These are phyloP conservation scores for Penicillium sp. DNA, from an alignment of 2,329 filamentous ascomycete species.

Conservation along the genomic window DNA sequence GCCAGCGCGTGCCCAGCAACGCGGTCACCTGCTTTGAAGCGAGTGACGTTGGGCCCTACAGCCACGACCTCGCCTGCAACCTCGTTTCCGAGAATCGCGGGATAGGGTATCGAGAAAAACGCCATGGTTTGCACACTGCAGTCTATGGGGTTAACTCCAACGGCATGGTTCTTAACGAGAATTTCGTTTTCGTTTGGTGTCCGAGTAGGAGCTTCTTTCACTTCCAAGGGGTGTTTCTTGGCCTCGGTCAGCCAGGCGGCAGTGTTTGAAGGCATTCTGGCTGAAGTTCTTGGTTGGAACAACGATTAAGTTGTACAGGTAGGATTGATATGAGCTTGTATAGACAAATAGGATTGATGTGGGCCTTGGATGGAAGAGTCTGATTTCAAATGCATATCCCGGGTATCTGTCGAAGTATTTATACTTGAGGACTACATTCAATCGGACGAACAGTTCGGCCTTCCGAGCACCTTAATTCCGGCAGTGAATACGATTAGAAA, in stretches of 20 bases:
- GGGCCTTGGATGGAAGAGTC: not conserved
- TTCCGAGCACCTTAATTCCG: too few relatives aligned
- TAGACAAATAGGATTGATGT: not conserved
- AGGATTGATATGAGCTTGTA: not conserved
- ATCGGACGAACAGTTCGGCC: not conserved
- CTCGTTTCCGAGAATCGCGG: slow-evolving; percentile 23
- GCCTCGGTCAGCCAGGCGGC: slow-evolving; percentile 17
- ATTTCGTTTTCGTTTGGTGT: slow-evolving; percentile 14
- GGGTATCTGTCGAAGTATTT: not conserved
- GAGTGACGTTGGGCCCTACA: slow-evolving; percentile 12
- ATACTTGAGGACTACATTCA: not conserved
- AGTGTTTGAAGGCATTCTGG: slow-evolving; percentile 10
- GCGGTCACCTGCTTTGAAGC: slow-evolving; percentile 21
- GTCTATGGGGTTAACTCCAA: slow-evolving; percentile 29
- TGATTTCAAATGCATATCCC: not conserved
- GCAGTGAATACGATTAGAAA: too few relatives aligned
- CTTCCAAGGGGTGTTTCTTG: slow-evolving; percentile 13
- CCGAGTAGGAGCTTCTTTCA: slow-evolving; percentile 5
- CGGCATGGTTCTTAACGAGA: slow-evolving; percentile 20
- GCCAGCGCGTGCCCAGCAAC: slow-evolving; percentile 18
- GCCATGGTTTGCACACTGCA: slow-evolving; percentile 23
- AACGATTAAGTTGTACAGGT: not conserved
- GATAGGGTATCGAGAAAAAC: slow-evolving; percentile 21
- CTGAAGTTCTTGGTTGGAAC: not conserved
- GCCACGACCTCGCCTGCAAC: slow-evolving; percentile 22